Conservation (phyloP, 1,139 yeast genomes). For the Saccharomyces pastorianus region DNA sequence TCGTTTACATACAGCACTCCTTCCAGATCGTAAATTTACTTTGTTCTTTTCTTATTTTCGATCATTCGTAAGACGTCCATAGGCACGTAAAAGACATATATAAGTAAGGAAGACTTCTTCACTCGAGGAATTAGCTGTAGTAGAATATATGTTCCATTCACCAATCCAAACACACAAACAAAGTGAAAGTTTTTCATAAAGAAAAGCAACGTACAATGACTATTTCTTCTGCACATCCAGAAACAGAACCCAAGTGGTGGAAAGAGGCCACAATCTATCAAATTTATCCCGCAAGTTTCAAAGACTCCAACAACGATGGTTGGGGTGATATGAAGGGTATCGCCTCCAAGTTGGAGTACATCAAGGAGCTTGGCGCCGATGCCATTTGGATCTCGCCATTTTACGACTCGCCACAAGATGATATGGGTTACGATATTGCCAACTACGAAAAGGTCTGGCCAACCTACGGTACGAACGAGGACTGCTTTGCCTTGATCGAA, state of each 20-base stretch:
- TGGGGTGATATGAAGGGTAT: conserved; percentile 51
- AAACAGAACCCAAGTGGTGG: conserved; percentile 40
- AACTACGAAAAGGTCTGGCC: conserved; percentile 47
- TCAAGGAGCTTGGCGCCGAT: conserved; percentile 45
- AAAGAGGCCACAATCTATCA: conserved; percentile 49
- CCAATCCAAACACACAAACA: not conserved
- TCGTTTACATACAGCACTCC: no score
- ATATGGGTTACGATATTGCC: conserved; percentile 57
- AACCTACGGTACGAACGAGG: conserved; percentile 46
- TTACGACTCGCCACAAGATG: conserved; percentile 53
- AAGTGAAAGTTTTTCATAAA: not conserved
- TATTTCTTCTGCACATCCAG: conserved; percentile 23
- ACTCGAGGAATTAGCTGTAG: not conserved
- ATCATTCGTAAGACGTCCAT: no score
- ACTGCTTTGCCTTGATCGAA: conserved; percentile 28
- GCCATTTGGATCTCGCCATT: conserved; percentile 53
- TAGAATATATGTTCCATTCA: not conserved
- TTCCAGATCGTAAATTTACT: no score
- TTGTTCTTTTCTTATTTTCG: no score
- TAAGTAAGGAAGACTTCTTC: not conserved
- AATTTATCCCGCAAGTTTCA: conserved; percentile 52
- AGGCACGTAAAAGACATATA: no score
- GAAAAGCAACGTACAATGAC: not conserved
- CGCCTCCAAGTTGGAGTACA: conserved; percentile 43
- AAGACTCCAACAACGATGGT: conserved; percentile 55